Evolutionary conservation across 352 stramenopile genomes (phyloP).

Genomic region (Globisporangium alternatum): DNA sequence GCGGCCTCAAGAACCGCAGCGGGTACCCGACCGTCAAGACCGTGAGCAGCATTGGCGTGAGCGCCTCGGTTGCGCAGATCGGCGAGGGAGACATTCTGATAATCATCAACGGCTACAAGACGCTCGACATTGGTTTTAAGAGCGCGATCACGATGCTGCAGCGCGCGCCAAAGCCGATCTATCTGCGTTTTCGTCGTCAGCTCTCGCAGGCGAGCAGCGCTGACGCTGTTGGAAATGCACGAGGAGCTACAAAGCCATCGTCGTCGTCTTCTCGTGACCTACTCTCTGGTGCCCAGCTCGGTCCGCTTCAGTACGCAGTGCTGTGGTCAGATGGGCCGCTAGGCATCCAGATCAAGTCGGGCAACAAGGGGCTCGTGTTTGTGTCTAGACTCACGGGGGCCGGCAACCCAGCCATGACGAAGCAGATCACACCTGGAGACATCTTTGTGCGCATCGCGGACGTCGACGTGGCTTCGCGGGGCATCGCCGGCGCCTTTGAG

Average conservation of each 20-base stretch:
- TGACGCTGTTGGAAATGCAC: constrained; percentile 5
- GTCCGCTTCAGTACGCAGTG: constrained; percentile 63
- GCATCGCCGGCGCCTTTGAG: constrained; percentile 75
- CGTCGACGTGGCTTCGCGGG: constrained; percentile 63
- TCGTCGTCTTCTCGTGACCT: background rate
- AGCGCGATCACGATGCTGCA: constrained; percentile 74
- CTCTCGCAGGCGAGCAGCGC: constrained; percentile 7
- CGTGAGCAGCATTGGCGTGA: constrained; percentile 54
- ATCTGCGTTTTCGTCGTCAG: constrained; percentile 58
- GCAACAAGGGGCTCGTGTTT: constrained; percentile 55
- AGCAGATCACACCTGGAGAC: constrained; percentile 61
- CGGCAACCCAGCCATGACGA: constrained; percentile 43
- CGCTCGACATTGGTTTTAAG: constrained; percentile 77
- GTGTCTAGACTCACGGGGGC: constrained; percentile 73
- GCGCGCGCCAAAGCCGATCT: constrained; percentile 71
- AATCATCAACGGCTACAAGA: constrained; percentile 70
- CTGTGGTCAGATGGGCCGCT: constrained; percentile 73
- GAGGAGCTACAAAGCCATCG: background rate
- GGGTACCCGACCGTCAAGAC: constrained; percentile 67
- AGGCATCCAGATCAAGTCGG: constrained; percentile 81
- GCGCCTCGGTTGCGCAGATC: constrained; percentile 67
- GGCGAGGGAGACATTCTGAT: constrained; percentile 61
- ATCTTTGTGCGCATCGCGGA: constrained; percentile 75
- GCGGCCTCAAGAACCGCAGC: constrained; percentile 70
- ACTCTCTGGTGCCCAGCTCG: constrained; percentile 7